Base-by-base conservation (phyloP, 148 eudicot species). In the Arbutus unedo region DNA sequence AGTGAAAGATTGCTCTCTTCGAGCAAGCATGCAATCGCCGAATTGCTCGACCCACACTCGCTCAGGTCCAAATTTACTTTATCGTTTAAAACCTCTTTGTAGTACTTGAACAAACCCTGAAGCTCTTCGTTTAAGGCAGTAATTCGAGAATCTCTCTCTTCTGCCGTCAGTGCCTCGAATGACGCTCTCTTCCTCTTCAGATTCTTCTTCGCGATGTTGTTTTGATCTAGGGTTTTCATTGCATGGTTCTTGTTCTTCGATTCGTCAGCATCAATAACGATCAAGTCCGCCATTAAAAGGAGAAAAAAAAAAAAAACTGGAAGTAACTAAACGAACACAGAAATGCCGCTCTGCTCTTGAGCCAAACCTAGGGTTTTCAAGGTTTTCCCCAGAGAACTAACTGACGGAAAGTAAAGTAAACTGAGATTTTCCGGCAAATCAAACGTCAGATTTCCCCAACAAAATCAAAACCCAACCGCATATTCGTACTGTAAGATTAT, bases 1-100 rank as follows among this genome's bases (percentile, higher is more conserved):
- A 90, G 88, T 51, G 95, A 85, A 51, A 85, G 84, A 68, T 82
- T 85, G 74, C 93, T 96, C 88, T 94, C 99, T 85, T 93, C 99
- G 85, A 96, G 74, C 85, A 93, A 81, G 82, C 89, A 74, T 72
- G 98, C 97, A 83, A 94, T 89, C 83, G 82, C 79, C 73, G 87
- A 84, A 82, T 89, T 90, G 71, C 56, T 71, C 56, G 85, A 41
- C 16, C 74, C 82, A 77, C 55, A 79, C 71, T 83, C 48, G 38
- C 48, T 76, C 82, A 62, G 79, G 18, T 67, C 83, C 59, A 84
- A 83, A 71, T 49, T 81, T 8, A 87, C 51, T 60, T 55, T 88
- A 74, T 81, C 87, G 19, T 77, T 81, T 55, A 85, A 49, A 16
- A 89, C 82, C 70, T 91, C 94, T 23, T 84, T 83, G 81, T 88